phyloP scores from a whole-genome alignment of 2,329 filamentous ascomycete genomes.

The Fusarium verrucosum region DNA sequence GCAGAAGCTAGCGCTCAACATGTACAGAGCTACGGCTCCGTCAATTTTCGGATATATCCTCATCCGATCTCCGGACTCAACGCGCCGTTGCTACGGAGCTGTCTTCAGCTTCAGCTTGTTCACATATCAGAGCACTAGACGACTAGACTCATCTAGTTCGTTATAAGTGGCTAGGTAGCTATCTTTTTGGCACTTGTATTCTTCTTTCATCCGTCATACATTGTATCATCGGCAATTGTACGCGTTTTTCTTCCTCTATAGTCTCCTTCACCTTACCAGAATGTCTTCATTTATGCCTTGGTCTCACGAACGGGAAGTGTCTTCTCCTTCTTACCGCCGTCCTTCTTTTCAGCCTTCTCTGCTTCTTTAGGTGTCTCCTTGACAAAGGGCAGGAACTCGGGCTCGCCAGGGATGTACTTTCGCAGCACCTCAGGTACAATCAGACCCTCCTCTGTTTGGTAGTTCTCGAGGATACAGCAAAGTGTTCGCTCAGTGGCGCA shows the following conservation, averaged over 20 bases:
- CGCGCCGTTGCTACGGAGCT: background rate
- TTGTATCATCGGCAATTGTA: conserved; percentile 15
- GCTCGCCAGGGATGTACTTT: conserved; percentile 89
- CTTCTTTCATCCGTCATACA: conserved; percentile 20
- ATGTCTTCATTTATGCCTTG: conserved; percentile 37
- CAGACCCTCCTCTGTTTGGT: conserved; percentile 88
- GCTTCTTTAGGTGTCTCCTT: conserved; percentile 84
- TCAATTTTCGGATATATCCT: background rate
- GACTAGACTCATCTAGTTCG: background rate
- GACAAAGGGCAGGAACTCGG: conserved; percentile 87
- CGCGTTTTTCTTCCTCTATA: conserved; percentile 37
- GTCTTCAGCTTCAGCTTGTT: background rate
- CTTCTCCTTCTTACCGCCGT: conserved; percentile 42
- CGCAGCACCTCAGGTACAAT: conserved; percentile 83
- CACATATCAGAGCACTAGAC: background rate
- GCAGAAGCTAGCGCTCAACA: conserved; percentile 6
- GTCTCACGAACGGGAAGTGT: conserved; percentile 41
- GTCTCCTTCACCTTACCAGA: background rate
- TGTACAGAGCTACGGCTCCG: background rate
- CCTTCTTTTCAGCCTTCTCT: conserved; percentile 43
- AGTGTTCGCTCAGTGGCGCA: conserved; percentile 91
- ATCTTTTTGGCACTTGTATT: conserved; percentile 11
- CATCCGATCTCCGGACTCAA: background rate
- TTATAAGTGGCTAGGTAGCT: background rate
- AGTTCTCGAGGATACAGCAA: conserved; percentile 97